Conservation (phyloP, 768 basidiomycete species). For the Mrakia gelida region DNA sequence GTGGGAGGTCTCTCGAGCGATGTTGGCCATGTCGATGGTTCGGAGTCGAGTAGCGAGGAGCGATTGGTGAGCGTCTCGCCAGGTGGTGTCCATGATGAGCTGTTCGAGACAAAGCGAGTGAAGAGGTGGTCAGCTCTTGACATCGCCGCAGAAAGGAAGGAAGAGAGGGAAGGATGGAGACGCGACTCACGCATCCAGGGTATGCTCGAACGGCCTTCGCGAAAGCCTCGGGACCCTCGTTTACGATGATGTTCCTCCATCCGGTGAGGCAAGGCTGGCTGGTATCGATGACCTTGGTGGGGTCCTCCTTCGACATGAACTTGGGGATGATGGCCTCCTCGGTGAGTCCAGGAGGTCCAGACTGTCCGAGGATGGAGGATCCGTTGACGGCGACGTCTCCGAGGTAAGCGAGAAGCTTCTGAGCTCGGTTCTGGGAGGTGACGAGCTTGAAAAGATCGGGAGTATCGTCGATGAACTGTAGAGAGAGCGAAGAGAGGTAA, state of each 20-base stretch:
- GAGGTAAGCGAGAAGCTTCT: slow-evolving; percentile 92
- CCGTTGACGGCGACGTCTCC: slow-evolving; percentile 98
- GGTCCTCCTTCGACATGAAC: slow-evolving; percentile 71
- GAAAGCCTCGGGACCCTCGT: slow-evolving; percentile 95
- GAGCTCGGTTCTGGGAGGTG: slow-evolving; percentile 94
- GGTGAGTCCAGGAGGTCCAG: slow-evolving; percentile 91
- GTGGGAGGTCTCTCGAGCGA: slow-evolving; percentile 94
- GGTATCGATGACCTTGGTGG: slow-evolving; percentile 68
- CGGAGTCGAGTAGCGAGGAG: slow-evolving; percentile 92
- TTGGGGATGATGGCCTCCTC: slow-evolving; percentile 78
- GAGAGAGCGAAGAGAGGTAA: not conserved
- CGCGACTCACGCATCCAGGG: slow-evolving; percentile 91
- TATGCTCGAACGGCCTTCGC: slow-evolving; percentile 96
- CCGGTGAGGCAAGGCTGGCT: slow-evolving; percentile 77
- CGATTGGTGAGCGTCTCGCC: slow-evolving; percentile 99
- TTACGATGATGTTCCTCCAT: slow-evolving; percentile 98
- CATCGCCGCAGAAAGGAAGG: not conserved
- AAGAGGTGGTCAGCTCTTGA: not conserved
- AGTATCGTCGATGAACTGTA: slow-evolving; percentile 89
- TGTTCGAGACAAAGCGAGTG: not conserved
- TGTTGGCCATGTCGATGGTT: slow-evolving; percentile 95
- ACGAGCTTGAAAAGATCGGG: slow-evolving; percentile 99
- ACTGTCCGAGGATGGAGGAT: slow-evolving; percentile 92
- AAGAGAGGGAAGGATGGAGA: not conserved
- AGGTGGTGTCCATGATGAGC: slow-evolving; percentile 70